These are phyloP conservation scores for Yarrowia sp. DNA, from an alignment of 805 yeast genomes.

Conservation along the genomic window DNA sequence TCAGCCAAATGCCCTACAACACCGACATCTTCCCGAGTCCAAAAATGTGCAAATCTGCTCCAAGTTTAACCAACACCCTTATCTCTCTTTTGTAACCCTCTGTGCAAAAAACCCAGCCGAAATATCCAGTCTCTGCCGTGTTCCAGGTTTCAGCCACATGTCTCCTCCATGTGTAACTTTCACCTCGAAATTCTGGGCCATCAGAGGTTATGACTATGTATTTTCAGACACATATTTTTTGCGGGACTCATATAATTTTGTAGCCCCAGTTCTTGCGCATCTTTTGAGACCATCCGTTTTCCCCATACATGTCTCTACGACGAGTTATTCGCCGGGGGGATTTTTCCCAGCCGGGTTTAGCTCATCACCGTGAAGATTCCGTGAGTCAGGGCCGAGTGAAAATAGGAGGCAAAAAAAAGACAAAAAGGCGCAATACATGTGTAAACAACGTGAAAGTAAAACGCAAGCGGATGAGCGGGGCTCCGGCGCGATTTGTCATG, in stretches of 20 bases:
- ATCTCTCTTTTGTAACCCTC: too few relatives aligned
- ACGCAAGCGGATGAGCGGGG: not conserved
- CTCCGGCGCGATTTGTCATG: too few relatives aligned
- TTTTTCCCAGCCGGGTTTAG: constrained; percentile 8
- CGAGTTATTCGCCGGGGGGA: constrained; percentile 9
- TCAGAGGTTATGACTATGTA: not conserved
- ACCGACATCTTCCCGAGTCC: too few relatives aligned
- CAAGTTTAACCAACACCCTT: too few relatives aligned
- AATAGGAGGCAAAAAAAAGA: constrained; percentile 18
- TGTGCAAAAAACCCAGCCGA: too few relatives aligned
- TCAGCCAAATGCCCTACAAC: too few relatives aligned
- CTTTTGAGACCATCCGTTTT: not conserved
- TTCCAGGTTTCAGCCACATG: too few relatives aligned
- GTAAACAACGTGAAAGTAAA: not conserved
- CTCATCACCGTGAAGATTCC: constrained; percentile 7
- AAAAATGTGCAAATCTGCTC: too few relatives aligned
- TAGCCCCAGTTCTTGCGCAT: not conserved
- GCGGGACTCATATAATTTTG: not conserved
- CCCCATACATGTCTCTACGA: not conserved
- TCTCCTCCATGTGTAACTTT: too few relatives aligned
- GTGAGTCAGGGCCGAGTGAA: constrained; percentile 24
- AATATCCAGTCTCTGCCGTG: too few relatives aligned
- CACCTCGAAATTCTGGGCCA: too few relatives aligned
- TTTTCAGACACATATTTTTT: not conserved
- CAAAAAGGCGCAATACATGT: not conserved